A percentile compares a stretch with the other conserved stretches of the same genome.
Conservation (phyloP, 2,329 filamentous ascomycete species). For the Colletotrichum graminicola region DNA sequence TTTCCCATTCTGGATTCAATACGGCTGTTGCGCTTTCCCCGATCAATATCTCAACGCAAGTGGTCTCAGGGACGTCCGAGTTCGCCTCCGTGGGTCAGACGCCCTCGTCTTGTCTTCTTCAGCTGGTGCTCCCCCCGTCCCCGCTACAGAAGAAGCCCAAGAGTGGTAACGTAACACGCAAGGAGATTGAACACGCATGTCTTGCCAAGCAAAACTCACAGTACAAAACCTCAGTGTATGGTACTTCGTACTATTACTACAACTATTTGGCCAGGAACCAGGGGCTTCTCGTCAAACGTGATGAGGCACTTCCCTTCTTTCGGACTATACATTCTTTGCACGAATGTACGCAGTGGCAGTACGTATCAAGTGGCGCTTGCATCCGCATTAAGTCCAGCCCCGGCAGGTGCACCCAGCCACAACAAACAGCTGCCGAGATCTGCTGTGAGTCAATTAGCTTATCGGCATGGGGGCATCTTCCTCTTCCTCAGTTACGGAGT, state of each 20-base stretch:
- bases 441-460: slow-evolving; percentile 11
- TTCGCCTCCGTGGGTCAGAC: neutral
- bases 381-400: neutral
- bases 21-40: neutral
- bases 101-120: neutral
- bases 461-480: neutral
- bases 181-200: slow-evolving; percentile 4
- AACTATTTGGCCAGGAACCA: slow-evolving; percentile 15
- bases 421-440: slow-evolving; percentile 25
- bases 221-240: too few species aligned
- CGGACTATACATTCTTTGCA: too few species aligned
- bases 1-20: neutral
- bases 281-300: neutral
- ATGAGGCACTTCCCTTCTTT: neutral
- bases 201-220: neutral
- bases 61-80: neutral
- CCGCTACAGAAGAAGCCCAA: neutral
- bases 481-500: too few species aligned
- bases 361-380: neutral
- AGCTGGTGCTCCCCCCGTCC: neutral
- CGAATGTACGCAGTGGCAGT: neutral
- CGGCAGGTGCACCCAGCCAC: neutral
- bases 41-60: neutral
- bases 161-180: neutral
- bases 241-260: too few species aligned